Conservation (phyloP, 352 stramenopile species). For the Sclerospora graminicola region DNA sequence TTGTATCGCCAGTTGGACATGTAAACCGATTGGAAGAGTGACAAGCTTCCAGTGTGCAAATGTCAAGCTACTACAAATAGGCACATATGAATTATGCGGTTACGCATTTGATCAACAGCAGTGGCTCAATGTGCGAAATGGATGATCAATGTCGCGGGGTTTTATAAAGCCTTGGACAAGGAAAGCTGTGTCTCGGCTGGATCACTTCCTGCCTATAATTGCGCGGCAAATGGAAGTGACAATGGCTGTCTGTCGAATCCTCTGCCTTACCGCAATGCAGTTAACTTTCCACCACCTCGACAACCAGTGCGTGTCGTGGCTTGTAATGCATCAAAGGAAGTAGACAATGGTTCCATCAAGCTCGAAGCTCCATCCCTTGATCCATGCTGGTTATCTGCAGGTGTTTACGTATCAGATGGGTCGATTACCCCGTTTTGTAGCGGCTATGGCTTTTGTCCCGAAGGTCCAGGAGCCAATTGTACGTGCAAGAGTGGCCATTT, state of each 20-base stretch:
- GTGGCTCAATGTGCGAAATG: conserved; percentile 32
- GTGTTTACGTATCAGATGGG: conserved; percentile 34
- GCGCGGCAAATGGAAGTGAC: conserved; percentile 34
- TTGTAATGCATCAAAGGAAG: conserved; percentile 6
- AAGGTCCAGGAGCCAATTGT: conserved; percentile 55
- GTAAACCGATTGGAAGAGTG: conserved; percentile 35
- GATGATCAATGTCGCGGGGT: conserved; percentile 31
- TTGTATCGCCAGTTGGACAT: conserved; percentile 37
- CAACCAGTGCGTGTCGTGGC: conserved; percentile 13
- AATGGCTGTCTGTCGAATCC: conserved; percentile 32
- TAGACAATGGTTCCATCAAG: neutral
- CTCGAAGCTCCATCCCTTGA: conserved; percentile 47
- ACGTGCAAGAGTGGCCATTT: conserved; percentile 32
- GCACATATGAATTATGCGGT: conserved; percentile 34
- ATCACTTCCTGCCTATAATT: conserved; percentile 43
- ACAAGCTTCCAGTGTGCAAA: conserved; percentile 50
- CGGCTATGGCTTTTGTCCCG: conserved; percentile 50
- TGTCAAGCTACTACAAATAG: conserved; percentile 22
- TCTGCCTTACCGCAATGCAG: conserved; percentile 25
- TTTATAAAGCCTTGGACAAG: conserved; percentile 30
- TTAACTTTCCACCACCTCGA: conserved; percentile 32
- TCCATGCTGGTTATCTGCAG: conserved; percentile 65
- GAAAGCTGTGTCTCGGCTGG: conserved; percentile 27
- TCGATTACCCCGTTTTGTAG: conserved; percentile 65
- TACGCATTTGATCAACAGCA: conserved; percentile 16